phyloP scores from a whole-genome alignment of 2,329 filamentous ascomycete species.

The Macrophomina pseudophaseolina region DNA sequence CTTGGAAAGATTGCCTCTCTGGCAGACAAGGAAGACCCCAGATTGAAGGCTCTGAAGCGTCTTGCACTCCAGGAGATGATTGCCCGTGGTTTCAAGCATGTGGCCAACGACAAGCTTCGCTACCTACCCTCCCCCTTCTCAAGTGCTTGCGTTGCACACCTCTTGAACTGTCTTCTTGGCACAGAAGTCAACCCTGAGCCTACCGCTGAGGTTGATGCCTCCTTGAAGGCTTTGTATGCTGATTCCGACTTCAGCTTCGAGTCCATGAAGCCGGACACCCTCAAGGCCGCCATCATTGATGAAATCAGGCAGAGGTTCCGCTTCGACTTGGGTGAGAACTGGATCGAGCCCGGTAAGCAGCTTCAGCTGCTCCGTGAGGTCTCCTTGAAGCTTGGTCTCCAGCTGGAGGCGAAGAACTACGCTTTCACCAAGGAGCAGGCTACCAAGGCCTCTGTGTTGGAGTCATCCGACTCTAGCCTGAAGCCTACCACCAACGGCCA shows the following conservation, averaged over 20 bases:
- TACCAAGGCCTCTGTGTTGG: conserved; percentile 29
- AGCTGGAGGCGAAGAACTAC: conserved; percentile 81
- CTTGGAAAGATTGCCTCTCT: conserved; percentile 81
- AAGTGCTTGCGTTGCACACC: conserved; percentile 79
- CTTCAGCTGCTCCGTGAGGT: conserved; percentile 89
- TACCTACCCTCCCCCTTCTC: conserved; percentile 79
- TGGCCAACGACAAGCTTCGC: conserved; percentile 78
- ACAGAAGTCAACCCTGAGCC: conserved; percentile 77
- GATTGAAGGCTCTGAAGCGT: conserved; percentile 76
- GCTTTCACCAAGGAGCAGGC: conserved; percentile 59
- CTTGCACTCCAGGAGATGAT: conserved; percentile 92
- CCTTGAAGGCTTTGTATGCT: conserved; percentile 75
- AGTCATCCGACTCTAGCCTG: conserved; percentile 25
- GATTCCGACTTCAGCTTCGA: conserved; percentile 84
- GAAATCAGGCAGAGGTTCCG: conserved; percentile 78
- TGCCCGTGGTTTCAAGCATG: conserved; percentile 93
- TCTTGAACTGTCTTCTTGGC: conserved; percentile 93
- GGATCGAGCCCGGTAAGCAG: conserved; percentile 71
- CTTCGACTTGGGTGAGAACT: conserved; percentile 71
- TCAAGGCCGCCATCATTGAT: conserved; percentile 71
- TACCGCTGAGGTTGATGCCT: conserved; percentile 74
- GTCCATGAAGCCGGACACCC: conserved; percentile 72
- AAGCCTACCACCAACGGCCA: conserved; percentile 45
- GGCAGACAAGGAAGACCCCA: conserved; percentile 63
- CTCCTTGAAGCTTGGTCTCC: conserved; percentile 85